Percentiles rank a stretch among this genome's conserved stretches.
Conservation (phyloP, 2,329 filamentous ascomycete genomes). For the Fusarium anguioides region DNA sequence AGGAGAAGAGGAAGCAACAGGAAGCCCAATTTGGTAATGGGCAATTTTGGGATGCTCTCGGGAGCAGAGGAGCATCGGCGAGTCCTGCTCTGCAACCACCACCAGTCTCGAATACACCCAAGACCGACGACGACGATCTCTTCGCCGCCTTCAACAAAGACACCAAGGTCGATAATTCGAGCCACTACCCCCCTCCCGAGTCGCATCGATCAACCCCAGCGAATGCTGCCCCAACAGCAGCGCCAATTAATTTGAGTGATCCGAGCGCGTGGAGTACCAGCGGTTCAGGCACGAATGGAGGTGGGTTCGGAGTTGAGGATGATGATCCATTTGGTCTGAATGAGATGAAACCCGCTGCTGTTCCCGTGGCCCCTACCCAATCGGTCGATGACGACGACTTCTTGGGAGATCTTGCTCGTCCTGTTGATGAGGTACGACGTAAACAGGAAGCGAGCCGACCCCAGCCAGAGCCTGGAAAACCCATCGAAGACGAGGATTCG, state of each 20-base stretch:
- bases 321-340: conserved; percentile 90
- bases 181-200: conserved; percentile 65
- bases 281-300: conserved; percentile 46
- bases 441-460: conserved; percentile 56
- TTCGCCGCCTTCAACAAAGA: conserved; percentile 75
- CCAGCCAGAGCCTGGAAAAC: conserved; percentile 63
- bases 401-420: conserved; percentile 71
- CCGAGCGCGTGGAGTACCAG: conserved; percentile 63
- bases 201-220: conserved; percentile 60
- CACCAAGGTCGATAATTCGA: conserved; percentile 74
- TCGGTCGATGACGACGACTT: conserved; percentile 70
- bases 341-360: conserved; percentile 62
- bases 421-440: conserved; percentile 71
- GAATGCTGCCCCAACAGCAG: conserved; percentile 43
- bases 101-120: conserved; percentile 25
- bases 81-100: conserved; percentile 46
- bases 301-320: conserved; percentile 70
- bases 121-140: conserved; percentile 68
- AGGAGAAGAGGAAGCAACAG: conserved; percentile 75
- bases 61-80: conserved; percentile 60
- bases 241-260: conserved; percentile 62
- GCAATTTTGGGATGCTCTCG: conserved; percentile 81
- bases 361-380: conserved; percentile 46
- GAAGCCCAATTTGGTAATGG: conserved; percentile 82
- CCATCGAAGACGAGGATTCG: conserved; percentile 63